Evolutionary conservation across 1,139 yeast genomes (phyloP).

Genomic region (Diutina mesorugosa): DNA sequence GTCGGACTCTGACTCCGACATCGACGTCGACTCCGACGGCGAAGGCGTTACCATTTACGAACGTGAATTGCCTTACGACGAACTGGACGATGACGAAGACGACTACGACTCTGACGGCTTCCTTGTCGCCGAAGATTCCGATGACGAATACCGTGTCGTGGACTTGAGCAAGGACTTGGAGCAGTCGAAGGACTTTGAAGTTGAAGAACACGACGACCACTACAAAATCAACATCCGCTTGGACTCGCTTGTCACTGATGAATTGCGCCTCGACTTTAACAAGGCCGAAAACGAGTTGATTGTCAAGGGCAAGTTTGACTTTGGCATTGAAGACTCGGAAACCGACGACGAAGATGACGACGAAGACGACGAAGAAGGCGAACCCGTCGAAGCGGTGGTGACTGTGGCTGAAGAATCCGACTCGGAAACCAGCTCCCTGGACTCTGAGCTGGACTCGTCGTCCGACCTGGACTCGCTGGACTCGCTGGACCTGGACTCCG

Average conservation of each 20-base stretch:
- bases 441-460: conserved; percentile 8
- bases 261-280: conserved; percentile 27
- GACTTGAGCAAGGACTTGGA: conserved; percentile 32
- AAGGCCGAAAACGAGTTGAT: conserved; percentile 31
- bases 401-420: conserved; percentile 6
- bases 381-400: conserved; percentile 6
- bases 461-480: conserved; percentile 6
- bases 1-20: conserved; percentile 12
- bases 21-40: conserved; percentile 12
- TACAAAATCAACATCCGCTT: conserved; percentile 32
- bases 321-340: conserved; percentile 11
- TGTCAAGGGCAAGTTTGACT: conserved; percentile 28
- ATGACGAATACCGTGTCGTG: conserved; percentile 24
- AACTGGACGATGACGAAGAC: conserved; percentile 7
- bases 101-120: conserved; percentile 11
- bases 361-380: conserved; percentile 9
- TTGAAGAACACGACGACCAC: conserved; percentile 25
- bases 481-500: conserved; percentile 5
- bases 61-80: background rate
- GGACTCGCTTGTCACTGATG: conserved; percentile 31
- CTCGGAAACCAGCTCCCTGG: conserved; percentile 6
- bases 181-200: conserved; percentile 33
- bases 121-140: conserved; percentile 10
- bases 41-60: conserved; percentile 5
- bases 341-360: conserved; percentile 9